Percentiles rank a stretch among this genome's conserved stretches.
phyloP scores from a whole-genome alignment of 2,329 filamentous ascomycete genomes.

The Microcyclospora tardicrescens region DNA sequence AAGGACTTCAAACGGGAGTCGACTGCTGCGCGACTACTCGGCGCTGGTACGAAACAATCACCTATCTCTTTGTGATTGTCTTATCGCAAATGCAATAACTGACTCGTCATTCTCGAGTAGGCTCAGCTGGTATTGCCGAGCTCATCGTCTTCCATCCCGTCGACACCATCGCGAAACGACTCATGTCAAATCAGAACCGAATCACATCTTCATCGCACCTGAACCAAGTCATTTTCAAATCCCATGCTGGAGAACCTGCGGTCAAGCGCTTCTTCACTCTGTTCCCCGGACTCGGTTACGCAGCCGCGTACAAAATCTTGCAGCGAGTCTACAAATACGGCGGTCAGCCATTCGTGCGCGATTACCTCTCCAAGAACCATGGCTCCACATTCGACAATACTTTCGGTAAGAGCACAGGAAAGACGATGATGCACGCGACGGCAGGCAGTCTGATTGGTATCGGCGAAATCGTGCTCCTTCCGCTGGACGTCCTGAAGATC shows the following conservation, averaged over 20 bases:
- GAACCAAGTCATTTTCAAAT: slow-evolving; percentile 88
- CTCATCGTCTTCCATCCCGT: slow-evolving; percentile 89
- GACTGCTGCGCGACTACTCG: slow-evolving; percentile 71
- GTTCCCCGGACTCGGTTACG: slow-evolving; percentile 94
- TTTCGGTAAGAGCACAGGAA: slow-evolving; percentile 94
- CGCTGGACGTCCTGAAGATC: slow-evolving; percentile 96
- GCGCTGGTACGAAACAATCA: slow-evolving; percentile 55
- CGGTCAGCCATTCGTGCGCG: slow-evolving; percentile 86
- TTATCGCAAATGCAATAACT: slow-evolving; percentile 2
- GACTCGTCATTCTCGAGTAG: slow-evolving; percentile 33
- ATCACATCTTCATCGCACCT: slow-evolving; percentile 51
- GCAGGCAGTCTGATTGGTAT: slow-evolving; percentile 93
- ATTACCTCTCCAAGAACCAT: slow-evolving; percentile 72
- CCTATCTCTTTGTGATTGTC: background rate
- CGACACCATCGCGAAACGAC: slow-evolving; percentile 94
- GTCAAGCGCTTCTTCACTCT: slow-evolving; percentile 81
- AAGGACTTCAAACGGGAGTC: slow-evolving; percentile 73
- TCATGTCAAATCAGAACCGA: slow-evolving; percentile 94
- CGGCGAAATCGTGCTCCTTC: slow-evolving; percentile 88
- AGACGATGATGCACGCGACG: slow-evolving; percentile 94
- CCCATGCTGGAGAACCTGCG: slow-evolving; percentile 59
- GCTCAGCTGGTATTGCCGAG: slow-evolving; percentile 85
- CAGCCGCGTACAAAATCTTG: slow-evolving; percentile 93
- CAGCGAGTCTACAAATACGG: slow-evolving; percentile 99
- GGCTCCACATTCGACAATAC: slow-evolving; percentile 71